Conservation (phyloP, 2,329 filamentous ascomycete species). For the Mycosphaerella sp. region DNA sequence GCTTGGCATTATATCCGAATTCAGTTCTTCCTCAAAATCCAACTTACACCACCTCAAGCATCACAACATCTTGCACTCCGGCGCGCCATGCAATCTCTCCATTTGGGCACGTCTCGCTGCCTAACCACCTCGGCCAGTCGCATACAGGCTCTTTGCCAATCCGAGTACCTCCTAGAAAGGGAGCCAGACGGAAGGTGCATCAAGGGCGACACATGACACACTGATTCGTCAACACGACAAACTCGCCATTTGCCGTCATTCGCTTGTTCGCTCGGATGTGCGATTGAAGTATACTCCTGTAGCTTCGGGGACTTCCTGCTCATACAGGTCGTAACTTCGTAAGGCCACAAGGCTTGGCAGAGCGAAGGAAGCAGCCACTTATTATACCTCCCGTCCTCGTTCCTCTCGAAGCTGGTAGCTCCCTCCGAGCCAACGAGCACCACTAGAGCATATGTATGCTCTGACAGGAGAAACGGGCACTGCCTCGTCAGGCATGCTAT, state of each 20-base stretch:
- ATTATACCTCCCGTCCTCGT: not conserved
- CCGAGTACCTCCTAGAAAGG: too few species aligned
- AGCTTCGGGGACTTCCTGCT: not conserved
- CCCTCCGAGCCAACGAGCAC: not conserved
- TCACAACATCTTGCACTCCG: too few species aligned
- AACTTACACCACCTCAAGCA: too few species aligned
- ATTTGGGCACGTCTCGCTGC: not conserved
- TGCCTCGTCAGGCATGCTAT: not conserved
- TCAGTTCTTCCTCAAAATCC: too few species aligned
- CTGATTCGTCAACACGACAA: too few species aligned
- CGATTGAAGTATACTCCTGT: not conserved
- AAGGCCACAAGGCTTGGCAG: conserved; percentile 4
- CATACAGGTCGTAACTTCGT: not conserved
- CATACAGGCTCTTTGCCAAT: too few species aligned
- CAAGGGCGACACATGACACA: too few species aligned
- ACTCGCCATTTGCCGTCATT: too few species aligned
- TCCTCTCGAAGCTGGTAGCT: not conserved
- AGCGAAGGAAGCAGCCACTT: conserved; percentile 4
- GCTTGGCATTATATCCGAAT: too few species aligned
- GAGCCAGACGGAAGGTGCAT: too few species aligned
- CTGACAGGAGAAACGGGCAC: not conserved
- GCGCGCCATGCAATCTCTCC: not conserved
- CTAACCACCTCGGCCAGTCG: not conserved
- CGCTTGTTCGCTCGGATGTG: too few species aligned
- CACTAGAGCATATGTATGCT: not conserved